Evolutionary conservation across 139 green algal species (phyloP).

Genomic region (Microglena sp.): DNA sequence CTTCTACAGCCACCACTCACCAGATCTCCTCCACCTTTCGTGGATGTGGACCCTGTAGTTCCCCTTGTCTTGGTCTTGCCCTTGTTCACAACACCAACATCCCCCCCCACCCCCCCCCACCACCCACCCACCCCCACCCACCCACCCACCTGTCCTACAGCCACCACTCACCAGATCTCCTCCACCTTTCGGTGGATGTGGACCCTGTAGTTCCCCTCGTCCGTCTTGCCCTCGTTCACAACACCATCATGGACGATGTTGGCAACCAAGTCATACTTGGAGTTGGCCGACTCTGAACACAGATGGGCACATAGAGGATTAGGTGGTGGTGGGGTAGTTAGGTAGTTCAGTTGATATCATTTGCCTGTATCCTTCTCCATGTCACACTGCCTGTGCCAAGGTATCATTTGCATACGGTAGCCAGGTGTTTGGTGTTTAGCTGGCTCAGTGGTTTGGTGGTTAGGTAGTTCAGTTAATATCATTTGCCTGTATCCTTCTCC

Average conservation of each 20-base stretch:
- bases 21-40: conserved; percentile 45
- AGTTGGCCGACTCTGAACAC: too few species aligned
- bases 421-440: too few species aligned
- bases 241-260: conserved; percentile 77
- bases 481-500: too few species aligned
- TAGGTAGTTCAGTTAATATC: too few species aligned
- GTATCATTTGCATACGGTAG: not conserved
- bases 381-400: not conserved
- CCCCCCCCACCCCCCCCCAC: too few species aligned
- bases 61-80: not conserved
- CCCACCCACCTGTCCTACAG: too few species aligned
- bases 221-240: conserved; percentile 31
- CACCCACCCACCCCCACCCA: not conserved
- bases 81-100: too few species aligned
- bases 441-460: too few species aligned
- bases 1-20: conserved; percentile 13
- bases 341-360: too few species aligned
- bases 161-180: conserved; percentile 39
- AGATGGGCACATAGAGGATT: too few species aligned
- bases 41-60: not conserved
- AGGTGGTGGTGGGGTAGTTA: conserved; percentile 4
- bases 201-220: conserved; percentile 40
- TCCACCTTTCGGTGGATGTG: conserved; percentile 72
- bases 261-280: conserved; percentile 85
- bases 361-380: conserved; percentile 22